phyloP scores from a whole-genome alignment of 352 stramenopile genomes.

The Phytophthora citrophthora region DNA sequence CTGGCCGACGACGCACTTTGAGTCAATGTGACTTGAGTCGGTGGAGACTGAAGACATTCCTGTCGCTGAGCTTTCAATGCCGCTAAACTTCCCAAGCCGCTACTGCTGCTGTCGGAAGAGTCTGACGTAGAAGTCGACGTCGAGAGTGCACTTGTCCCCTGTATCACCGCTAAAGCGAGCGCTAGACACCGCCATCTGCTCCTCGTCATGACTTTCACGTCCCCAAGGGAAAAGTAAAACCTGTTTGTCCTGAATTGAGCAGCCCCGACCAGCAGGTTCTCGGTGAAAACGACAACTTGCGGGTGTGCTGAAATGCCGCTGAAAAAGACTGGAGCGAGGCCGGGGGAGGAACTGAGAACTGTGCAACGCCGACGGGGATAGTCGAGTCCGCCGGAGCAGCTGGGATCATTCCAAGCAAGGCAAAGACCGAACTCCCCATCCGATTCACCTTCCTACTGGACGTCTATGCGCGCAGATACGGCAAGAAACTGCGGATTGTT shows the following conservation, averaged over 20 bases:
- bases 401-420: conserved; percentile 14
- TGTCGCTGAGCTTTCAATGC: conserved; percentile 33
- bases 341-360: conserved; percentile 7
- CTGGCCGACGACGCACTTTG: conserved; percentile 29
- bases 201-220: conserved; percentile 4
- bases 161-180: conserved; percentile 15
- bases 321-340: conserved; percentile 18
- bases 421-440: conserved; percentile 29
- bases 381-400: conserved; percentile 23
- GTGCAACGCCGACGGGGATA: conserved; percentile 20
- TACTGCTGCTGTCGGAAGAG: conserved; percentile 9
- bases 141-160: conserved; percentile 6
- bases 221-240: not conserved
- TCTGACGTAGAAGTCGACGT: not conserved
- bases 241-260: conserved; percentile 10
- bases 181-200: conserved; percentile 18
- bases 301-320: conserved; percentile 10
- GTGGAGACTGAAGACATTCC: conserved; percentile 33
- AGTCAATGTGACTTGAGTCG: conserved; percentile 26
- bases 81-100: conserved; percentile 15
- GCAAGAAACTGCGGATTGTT: conserved; percentile 9
- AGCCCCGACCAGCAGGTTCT: conserved; percentile 20
- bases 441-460: conserved; percentile 12
- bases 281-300: conserved; percentile 19
- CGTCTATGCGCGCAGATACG: conserved; percentile 14